These are phyloP conservation scores for Eucalyptus polybractea DNA, from an alignment of 345 rosid species.

Conservation along the genomic window DNA sequence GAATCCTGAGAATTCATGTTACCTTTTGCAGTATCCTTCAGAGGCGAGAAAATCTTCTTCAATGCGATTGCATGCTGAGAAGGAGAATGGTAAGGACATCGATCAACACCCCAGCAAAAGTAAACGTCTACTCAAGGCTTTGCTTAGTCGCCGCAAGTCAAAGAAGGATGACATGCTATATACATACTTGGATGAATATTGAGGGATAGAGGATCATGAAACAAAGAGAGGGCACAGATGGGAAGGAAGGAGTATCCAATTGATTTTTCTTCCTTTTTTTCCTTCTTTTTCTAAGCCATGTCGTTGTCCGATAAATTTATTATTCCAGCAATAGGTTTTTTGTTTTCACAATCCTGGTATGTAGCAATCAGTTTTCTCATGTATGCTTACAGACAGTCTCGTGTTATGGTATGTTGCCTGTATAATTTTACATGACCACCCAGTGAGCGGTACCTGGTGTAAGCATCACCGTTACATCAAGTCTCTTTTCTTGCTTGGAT, in stretches of 20 bases:
- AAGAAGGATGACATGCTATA: constrained; percentile 83
- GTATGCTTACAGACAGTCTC: neutral
- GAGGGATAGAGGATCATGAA: constrained; percentile 1
- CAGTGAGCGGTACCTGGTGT: neutral
- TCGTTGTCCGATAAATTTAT: neutral
- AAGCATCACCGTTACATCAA: neutral
- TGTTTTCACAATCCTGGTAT: neutral
- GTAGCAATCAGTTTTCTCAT: neutral
- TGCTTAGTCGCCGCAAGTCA: constrained; percentile 87
- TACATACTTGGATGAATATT: constrained; percentile 81
- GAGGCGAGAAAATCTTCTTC: constrained; percentile 82
- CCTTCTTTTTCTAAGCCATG: neutral
- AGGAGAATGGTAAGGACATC: constrained; percentile 33
- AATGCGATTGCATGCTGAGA: constrained; percentile 47
- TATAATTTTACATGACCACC: neutral
- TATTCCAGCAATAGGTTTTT: neutral
- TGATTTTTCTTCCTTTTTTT: neutral
- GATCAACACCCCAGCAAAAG: constrained; percentile 81
- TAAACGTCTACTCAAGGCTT: constrained; percentile 74
- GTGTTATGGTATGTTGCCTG: neutral
- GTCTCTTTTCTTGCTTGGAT: neutral
- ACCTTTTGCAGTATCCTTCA: constrained; percentile 48
- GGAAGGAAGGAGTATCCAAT: neutral
- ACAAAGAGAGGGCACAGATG: neutral
- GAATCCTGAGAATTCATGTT: neutral